A percentile compares a stretch with the other conserved stretches of the same genome.
phyloP scores from a whole-genome alignment of 108 stramenopile species.

The Seminavis robusta region DNA sequence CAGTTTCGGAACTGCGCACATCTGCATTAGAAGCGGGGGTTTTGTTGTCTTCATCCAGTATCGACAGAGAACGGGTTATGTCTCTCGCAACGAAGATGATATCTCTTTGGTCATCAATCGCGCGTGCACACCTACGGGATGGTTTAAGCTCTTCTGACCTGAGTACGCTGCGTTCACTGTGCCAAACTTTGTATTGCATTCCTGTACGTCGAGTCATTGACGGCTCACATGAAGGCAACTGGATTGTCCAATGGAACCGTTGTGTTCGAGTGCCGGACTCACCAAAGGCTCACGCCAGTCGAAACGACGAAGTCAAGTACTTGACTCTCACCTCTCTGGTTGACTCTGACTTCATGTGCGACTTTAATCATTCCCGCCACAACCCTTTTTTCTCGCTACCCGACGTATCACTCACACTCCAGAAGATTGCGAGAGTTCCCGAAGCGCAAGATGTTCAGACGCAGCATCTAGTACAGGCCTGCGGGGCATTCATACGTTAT shows the following conservation, averaged over 20 bases:
- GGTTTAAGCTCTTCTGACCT: not conserved
- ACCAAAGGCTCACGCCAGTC: not conserved
- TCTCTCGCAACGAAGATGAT: not conserved
- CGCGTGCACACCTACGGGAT: constrained; percentile 2
- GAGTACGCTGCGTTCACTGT: not conserved
- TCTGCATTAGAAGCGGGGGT: not conserved
- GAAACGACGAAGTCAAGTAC: not conserved
- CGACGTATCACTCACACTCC: constrained; percentile 2
- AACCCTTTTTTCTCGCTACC: constrained; percentile 3
- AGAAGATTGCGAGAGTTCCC: not conserved
- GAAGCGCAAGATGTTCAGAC: not conserved
- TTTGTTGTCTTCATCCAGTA: not conserved
- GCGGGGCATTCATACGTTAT: constrained; percentile 7
- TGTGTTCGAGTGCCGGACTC: constrained; percentile 6
- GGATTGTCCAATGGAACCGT: not conserved
- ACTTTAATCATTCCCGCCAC: not conserved
- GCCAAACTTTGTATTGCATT: constrained; percentile 3
- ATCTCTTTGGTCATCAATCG: not conserved
- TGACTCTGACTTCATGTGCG: constrained; percentile 6
- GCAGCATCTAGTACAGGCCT: not conserved
- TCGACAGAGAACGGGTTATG: not conserved
- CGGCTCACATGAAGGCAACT: not conserved
- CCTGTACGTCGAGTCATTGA: constrained; percentile 1
- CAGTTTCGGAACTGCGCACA: not conserved
- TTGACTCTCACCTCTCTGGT: constrained; percentile 1